Percentiles rank a stretch among this genome's conserved stretches.
These are phyloP conservation scores for Circinella minor DNA, from an alignment of 371 early-diverging fungal species.

Conservation along the genomic window DNA sequence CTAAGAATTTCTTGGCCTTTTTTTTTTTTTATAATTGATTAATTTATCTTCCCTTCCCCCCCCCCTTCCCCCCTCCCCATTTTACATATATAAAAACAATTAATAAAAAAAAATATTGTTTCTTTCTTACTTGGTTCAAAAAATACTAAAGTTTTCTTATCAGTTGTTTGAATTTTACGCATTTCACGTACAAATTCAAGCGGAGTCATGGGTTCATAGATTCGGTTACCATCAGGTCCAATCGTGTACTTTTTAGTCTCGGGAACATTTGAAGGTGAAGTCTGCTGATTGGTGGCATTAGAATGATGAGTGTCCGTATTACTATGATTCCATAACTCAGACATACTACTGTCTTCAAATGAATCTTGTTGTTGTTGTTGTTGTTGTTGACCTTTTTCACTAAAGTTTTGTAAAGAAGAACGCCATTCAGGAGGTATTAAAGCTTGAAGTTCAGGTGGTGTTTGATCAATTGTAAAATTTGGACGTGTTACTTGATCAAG, in stretches of 20 bases:
- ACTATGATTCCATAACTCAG: neutral
- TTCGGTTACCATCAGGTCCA: constrained; percentile 18
- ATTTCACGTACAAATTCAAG: constrained; percentile 35
- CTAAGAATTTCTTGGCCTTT: neutral
- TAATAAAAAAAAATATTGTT: too few relatives aligned
- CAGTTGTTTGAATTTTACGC: constrained; percentile 26
- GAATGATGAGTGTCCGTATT: neutral
- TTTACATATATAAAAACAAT: too few relatives aligned
- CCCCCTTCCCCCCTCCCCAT: neutral
- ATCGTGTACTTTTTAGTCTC: constrained; percentile 6
- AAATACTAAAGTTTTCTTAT: constrained; percentile 22
- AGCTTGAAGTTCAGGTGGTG: constrained; percentile 22
- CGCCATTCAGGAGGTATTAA: constrained; percentile 27
- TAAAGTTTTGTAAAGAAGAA: constrained; percentile 16
- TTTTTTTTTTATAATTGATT: neutral
- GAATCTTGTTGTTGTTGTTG: neutral
- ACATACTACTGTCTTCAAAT: constrained; percentile 2
- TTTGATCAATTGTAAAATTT: constrained; percentile 20
- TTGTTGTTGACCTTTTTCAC: neutral
- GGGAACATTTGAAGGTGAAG: neutral
- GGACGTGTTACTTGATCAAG: constrained; percentile 28
- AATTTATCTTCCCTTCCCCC: neutral
- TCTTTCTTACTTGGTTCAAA: constrained; percentile 33
- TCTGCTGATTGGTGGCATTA: neutral
- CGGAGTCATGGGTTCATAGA: constrained; percentile 45